These are phyloP conservation scores for Yamadazyma sp. DNA, from an alignment of 1,139 yeast species.

Conservation along the genomic window DNA sequence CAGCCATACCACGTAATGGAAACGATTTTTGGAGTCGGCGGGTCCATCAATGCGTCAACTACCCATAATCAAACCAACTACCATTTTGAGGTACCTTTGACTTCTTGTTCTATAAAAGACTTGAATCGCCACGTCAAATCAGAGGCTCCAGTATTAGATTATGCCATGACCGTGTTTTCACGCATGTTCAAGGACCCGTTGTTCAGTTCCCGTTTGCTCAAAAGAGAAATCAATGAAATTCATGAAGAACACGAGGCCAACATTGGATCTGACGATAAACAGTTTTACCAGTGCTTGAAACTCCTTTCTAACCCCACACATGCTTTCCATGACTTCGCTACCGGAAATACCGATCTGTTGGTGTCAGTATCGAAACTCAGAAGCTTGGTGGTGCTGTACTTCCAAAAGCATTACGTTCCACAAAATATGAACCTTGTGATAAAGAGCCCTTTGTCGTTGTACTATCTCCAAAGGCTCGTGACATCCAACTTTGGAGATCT, in stretches of 20 bases:
- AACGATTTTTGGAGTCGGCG: constrained; percentile 47
- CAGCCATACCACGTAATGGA: constrained; percentile 46
- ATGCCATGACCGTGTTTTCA: constrained; percentile 49
- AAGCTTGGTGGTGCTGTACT: constrained; percentile 27
- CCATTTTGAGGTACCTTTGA: constrained; percentile 58
- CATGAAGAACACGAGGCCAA: constrained; percentile 66
- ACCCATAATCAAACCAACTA: constrained; percentile 63
- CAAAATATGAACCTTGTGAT: constrained; percentile 55
- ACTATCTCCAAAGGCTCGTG: constrained; percentile 53
- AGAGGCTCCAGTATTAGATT: constrained; percentile 39
- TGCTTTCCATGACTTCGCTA: constrained; percentile 45
- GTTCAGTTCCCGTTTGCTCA: constrained; percentile 41
- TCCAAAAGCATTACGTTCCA: constrained; percentile 27
- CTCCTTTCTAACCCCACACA: constrained; percentile 44
- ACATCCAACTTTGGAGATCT: constrained; percentile 37
- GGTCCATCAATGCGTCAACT: constrained; percentile 64
- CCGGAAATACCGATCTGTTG: constrained; percentile 43
- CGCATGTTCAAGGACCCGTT: constrained; percentile 51
- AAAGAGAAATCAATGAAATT: constrained; percentile 56
- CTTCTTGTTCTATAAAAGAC: constrained; percentile 10
- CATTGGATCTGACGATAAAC: constrained; percentile 38
- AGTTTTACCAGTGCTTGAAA: constrained; percentile 58
- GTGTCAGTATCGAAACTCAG: constrained; percentile 21
- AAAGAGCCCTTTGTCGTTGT: constrained; percentile 63
- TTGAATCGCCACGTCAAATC: constrained; percentile 11